Evolutionary conservation across 352 stramenopile genomes (phyloP).

Genomic region (Blastocystis hominis): DNA sequence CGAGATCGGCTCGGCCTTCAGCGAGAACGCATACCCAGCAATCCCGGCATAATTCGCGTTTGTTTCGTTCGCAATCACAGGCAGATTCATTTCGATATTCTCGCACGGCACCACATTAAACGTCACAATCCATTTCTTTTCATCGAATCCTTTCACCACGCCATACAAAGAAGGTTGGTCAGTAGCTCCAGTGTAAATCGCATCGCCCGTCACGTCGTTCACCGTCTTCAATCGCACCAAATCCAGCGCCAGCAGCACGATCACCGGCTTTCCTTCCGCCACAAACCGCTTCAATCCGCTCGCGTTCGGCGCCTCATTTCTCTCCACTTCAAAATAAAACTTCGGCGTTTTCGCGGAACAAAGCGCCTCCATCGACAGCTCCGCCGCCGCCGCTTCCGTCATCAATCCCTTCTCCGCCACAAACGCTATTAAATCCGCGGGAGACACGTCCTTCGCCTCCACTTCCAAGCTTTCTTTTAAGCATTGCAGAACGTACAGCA

Average conservation of each 20-base stretch:
- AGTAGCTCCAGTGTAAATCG: not conserved
- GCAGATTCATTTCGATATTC: not conserved
- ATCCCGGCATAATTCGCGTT: not conserved
- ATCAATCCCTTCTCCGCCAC: not conserved
- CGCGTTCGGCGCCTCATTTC: not conserved
- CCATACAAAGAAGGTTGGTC: not conserved
- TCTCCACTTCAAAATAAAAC: too few relatives aligned
- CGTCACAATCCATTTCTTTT: not conserved
- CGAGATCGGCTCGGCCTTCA: not conserved
- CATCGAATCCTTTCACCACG: not conserved
- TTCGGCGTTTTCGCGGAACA: not conserved
- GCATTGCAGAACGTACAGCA: not conserved
- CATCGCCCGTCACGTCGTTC: not conserved
- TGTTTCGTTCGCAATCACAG: not conserved
- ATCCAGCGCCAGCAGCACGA: not conserved
- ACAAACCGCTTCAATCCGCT: not conserved
- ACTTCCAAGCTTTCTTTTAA: not conserved
- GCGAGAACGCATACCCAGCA: not conserved
- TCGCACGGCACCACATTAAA: not conserved
- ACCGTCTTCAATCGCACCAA: not conserved
- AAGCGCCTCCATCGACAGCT: not conserved
- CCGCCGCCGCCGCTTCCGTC: not conserved
- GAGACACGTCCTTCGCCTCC: not conserved
- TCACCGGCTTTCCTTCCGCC: not conserved
- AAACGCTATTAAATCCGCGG: not conserved